Percentiles rank a stretch among this genome's conserved stretches.
phyloP scores from a whole-genome alignment of 1,139 yeast species.

The Diutina siamensis region DNA sequence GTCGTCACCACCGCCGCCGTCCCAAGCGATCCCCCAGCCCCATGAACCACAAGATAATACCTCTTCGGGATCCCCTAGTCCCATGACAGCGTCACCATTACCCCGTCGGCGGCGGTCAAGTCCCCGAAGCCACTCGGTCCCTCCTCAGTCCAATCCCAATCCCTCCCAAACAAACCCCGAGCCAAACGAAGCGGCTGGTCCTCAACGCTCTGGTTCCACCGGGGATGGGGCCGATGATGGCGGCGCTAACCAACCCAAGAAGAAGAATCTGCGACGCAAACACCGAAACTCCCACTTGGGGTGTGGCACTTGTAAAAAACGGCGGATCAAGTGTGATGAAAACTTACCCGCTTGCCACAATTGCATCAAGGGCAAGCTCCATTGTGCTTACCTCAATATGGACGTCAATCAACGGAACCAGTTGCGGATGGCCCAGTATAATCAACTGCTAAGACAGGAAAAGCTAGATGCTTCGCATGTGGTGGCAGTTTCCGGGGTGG shows the following conservation, averaged over 20 bases:
- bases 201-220: background rate
- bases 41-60: too few relatives aligned
- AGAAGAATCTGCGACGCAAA: constrained; percentile 43
- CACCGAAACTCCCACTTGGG: constrained; percentile 55
- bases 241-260: constrained; percentile 12
- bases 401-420: constrained; percentile 42
- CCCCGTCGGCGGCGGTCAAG: too few relatives aligned
- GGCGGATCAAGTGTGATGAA: constrained; percentile 62
- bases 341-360: constrained; percentile 49
- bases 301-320: constrained; percentile 55
- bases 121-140: too few relatives aligned
- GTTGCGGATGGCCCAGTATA: constrained; percentile 39
- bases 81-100: too few relatives aligned
- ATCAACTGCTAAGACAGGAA: constrained; percentile 16
- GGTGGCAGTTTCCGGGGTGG: background rate
- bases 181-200: background rate
- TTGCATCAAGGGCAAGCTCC: constrained; percentile 46
- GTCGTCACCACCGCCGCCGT: background rate
- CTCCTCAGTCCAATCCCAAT: too few relatives aligned
- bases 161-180: background rate
- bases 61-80: too few relatives aligned
- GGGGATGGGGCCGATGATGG: background rate
- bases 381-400: constrained; percentile 41
- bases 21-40: background rate
- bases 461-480: constrained; percentile 2